Conservation (phyloP, 352 stramenopile species). For the Peronospora farinosa region DNA sequence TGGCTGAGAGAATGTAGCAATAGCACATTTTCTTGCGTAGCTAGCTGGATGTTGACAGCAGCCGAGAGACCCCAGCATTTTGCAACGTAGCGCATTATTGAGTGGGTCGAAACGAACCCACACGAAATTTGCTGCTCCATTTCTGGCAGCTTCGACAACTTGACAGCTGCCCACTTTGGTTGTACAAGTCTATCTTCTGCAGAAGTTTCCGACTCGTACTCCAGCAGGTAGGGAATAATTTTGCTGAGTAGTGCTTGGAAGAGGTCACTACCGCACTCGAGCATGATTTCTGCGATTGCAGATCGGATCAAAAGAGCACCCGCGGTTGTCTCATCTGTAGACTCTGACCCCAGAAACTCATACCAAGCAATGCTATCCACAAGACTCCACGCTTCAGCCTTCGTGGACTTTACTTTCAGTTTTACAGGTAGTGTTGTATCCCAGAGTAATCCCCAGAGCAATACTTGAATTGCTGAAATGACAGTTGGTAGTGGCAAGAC, state of each 20-base stretch:
- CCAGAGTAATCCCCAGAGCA: constrained; percentile 39
- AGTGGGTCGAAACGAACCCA: constrained; percentile 13
- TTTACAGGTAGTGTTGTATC: constrained; percentile 7
- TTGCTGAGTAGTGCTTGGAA: constrained; percentile 13
- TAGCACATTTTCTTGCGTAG: neutral
- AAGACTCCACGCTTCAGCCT: constrained; percentile 16
- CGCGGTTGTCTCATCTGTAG: constrained; percentile 2
- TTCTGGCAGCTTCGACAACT: constrained; percentile 3
- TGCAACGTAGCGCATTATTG: constrained; percentile 26
- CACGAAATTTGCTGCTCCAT: constrained; percentile 7
- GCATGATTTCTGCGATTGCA: constrained; percentile 26
- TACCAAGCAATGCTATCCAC: constrained; percentile 17
- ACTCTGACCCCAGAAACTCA: constrained; percentile 4
- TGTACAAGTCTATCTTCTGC: constrained; percentile 9
- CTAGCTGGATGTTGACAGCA: constrained; percentile 3
- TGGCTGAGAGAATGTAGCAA: constrained; percentile 27
- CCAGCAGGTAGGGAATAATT: constrained; percentile 24
- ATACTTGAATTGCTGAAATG: constrained; percentile 10
- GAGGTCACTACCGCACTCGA: constrained; percentile 21
- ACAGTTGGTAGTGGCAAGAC: constrained; percentile 8
- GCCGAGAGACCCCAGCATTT: constrained; percentile 27
- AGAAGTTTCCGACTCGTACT: constrained; percentile 13
- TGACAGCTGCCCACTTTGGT: constrained; percentile 10
- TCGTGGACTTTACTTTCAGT: constrained; percentile 6
- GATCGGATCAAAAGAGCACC: constrained; percentile 24